Conservation (phyloP, 1,139 yeast species). For the Candida albicans region DNA sequence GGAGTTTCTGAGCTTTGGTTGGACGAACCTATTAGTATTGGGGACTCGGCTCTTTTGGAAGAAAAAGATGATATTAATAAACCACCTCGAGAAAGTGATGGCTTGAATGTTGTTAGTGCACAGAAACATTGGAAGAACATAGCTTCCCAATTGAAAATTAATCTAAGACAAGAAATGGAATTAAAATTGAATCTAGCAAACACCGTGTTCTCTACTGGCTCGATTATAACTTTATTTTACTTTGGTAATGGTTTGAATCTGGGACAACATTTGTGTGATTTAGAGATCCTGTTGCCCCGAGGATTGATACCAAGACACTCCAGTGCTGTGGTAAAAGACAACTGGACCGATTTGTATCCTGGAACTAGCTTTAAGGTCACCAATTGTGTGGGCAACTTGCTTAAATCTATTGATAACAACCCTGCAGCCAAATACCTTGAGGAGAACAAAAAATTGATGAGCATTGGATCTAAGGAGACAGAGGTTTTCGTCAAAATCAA, state of each 20-base stretch:
- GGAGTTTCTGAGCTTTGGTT: constrained; percentile 54
- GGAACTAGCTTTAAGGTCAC: constrained; percentile 35
- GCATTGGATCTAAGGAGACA: constrained; percentile 45
- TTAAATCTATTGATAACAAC: constrained; percentile 46
- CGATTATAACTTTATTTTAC: constrained; percentile 40
- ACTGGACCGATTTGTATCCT: constrained; percentile 35
- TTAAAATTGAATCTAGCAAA: constrained; percentile 37
- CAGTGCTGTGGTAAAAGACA: constrained; percentile 20
- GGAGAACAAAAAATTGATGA: constrained; percentile 39
- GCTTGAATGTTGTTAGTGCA: constrained; percentile 33
- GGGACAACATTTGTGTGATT: constrained; percentile 34
- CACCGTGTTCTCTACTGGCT: constrained; percentile 40
- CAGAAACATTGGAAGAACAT: constrained; percentile 42
- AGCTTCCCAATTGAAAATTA: constrained; percentile 24
- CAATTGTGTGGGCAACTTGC: constrained; percentile 49
- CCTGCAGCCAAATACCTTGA: constrained; percentile 57
- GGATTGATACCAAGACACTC: constrained; percentile 20
- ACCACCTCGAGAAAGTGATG: constrained; percentile 32
- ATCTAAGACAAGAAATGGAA: constrained; percentile 16
- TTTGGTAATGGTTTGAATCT: constrained; percentile 19
- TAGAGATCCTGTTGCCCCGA: constrained; percentile 26
- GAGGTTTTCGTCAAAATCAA: constrained; percentile 46
- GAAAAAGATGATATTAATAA: constrained; percentile 25
- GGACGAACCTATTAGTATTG: constrained; percentile 28
- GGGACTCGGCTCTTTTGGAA: constrained; percentile 21